Base-by-base conservation (phyloP, 495 filamentous ascomycete species). In the Zalerion maritima region DNA sequence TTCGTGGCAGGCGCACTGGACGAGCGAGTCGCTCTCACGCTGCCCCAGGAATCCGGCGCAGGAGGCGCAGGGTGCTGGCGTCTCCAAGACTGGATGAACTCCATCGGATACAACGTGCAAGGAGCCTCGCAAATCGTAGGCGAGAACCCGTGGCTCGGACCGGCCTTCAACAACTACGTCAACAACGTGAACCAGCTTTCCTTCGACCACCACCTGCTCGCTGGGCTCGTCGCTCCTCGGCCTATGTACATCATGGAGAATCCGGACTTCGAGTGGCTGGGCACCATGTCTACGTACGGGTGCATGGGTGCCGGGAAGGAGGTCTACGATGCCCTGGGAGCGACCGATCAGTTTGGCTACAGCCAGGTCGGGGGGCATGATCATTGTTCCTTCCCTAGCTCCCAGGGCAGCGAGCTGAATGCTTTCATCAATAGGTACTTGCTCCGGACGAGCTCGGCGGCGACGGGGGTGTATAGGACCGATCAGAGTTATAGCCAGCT, bases 1-100 rank as follows among this genome's bases (percentile, higher is more conserved):
- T 28, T 64, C n/a, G 46, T 65, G 7, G 57, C 58, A 3, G 58
- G 51, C 4, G 62, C 62, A 17, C 55, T 64, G 36, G 62, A 63
- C 23, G 25, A 37, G 6, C 57, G 62, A 8, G 54, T 67, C 31
- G 49, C 43, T 6, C 42, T 66, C 12, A 53, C 49, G n/a, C 46
- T 66, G 31, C 57, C 62, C 5, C 62, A 67, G 38, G 62, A 67
- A 43, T 52, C 46, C 13, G 62, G 62, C 17, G 54, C 54, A 8
- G 58, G 61, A n/a, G 62, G 60, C 14, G 41, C 46, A 29, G 60
- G 54, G 1, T 65, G 60, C 35, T 67, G 62, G 62, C 47, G 62
- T 14, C 46, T 64, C 16, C 47, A 49, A 0, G 47, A 47, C 6
- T 39, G 47, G 14, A 52, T 50, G 42, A 48, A 55, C 31, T 43